Percentiles rank a stretch among this genome's conserved stretches.
phyloP scores from a whole-genome alignment of 2,329 filamentous ascomycete species.

The Geosmithia putterillii region DNA sequence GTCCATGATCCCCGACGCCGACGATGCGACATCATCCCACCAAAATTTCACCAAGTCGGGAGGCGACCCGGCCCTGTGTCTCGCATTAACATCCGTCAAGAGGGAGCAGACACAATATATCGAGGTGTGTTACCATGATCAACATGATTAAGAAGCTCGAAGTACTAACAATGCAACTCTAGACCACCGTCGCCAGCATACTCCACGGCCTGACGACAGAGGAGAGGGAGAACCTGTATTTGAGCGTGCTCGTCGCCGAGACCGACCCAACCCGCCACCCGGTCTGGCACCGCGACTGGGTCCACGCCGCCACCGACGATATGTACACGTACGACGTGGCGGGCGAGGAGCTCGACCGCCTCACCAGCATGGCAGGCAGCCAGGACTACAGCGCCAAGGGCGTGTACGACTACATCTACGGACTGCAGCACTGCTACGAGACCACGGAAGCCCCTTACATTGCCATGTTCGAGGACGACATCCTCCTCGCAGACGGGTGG shows the following conservation, averaged over 20 bases:
- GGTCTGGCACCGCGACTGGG: conserved; percentile 1
- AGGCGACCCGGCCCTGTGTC: background rate
- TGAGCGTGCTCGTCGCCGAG: conserved; percentile 2
- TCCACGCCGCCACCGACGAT: background rate
- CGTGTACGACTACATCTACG: conserved; percentile 2
- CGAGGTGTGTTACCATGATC: background rate
- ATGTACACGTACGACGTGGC: background rate
- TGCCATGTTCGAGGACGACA: conserved; percentile 57
- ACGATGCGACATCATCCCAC: background rate
- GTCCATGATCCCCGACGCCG: background rate
- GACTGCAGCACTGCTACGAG: conserved; percentile 7
- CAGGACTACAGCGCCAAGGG: conserved; percentile 2
- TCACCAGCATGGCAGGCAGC: background rate
- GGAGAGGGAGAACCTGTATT: conserved; percentile 1
- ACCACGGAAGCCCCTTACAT: conserved; percentile 34
- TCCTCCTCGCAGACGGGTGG: conserved; percentile 81
- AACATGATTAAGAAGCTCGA: background rate
- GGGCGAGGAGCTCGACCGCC: background rate
- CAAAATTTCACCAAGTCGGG: background rate
- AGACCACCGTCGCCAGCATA: conserved; percentile 1
- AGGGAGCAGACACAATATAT: conserved; percentile 1
- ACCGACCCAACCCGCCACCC: conserved; percentile 2
- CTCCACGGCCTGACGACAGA: conserved; percentile 1
- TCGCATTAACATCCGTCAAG: conserved; percentile 1
- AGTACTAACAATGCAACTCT: background rate